These are phyloP conservation scores for Alternaria alternata DNA, from an alignment of 2,329 filamentous ascomycete genomes.

Conservation along the genomic window DNA sequence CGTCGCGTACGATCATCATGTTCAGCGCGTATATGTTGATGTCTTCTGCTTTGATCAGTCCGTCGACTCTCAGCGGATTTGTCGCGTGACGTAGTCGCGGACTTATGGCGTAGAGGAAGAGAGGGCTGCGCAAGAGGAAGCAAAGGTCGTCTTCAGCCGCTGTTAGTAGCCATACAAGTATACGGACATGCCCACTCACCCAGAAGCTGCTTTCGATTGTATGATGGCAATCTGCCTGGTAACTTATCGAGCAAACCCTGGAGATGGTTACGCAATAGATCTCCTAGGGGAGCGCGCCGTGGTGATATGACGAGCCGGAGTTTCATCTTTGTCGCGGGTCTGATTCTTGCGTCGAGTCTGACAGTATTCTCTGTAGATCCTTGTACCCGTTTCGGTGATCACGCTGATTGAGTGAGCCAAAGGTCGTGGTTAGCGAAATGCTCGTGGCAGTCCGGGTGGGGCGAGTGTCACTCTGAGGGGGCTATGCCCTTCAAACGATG, in stretches of 20 bases:
- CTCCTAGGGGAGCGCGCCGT: background rate
- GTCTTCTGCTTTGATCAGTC: background rate
- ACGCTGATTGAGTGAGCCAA: background rate
- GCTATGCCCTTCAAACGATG: background rate
- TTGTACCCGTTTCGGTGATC: background rate
- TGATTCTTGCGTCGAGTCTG: background rate
- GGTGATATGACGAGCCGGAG: background rate
- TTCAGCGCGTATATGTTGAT: background rate
- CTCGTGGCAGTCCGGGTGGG: background rate
- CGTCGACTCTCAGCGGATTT: background rate
- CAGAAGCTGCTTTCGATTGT: conserved; percentile 14
- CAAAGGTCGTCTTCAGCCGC: conserved; percentile 9
- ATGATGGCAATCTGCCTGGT: conserved; percentile 7
- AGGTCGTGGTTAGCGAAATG: background rate
- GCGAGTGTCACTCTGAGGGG: background rate
- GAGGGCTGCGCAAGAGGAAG: conserved; percentile 16
- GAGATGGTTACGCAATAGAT: conserved; percentile 7
- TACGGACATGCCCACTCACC: background rate
- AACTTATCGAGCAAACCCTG: conserved; percentile 11
- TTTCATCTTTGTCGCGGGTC: background rate
- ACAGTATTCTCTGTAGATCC: background rate
- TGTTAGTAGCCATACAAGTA: background rate
- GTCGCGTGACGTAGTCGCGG: conserved; percentile 5
- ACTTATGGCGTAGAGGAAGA: conserved; percentile 16
- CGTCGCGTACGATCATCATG: conserved; percentile 12